These are phyloP conservation scores for Aureobasidium sp. DNA, from an alignment of 2,329 filamentous ascomycete genomes.

Conservation along the genomic window DNA sequence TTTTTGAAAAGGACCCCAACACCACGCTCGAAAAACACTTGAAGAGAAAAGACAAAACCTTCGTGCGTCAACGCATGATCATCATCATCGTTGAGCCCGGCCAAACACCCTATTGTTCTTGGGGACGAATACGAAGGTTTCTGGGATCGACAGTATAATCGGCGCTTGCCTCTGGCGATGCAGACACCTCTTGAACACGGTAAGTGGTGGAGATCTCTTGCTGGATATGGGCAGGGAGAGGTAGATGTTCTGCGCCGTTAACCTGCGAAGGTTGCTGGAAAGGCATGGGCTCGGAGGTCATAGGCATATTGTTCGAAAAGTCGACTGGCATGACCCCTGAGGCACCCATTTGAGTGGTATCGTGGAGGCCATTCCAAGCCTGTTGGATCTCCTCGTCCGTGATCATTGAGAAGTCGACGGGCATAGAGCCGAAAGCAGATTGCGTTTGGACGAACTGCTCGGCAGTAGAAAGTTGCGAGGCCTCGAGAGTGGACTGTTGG, in stretches of 20 bases:
- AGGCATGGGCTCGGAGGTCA: background rate
- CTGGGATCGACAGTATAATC: background rate
- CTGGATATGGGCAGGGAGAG: background rate
- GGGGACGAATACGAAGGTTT: background rate
- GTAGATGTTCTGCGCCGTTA: background rate
- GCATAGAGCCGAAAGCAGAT: background rate
- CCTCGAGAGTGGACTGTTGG: background rate
- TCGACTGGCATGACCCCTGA: background rate
- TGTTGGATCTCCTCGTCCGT: background rate
- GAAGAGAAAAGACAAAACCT: background rate
- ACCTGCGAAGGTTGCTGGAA: background rate
- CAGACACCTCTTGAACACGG: background rate
- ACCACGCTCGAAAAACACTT: background rate
- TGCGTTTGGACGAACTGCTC: background rate
- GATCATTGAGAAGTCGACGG: background rate
- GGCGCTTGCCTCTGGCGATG: background rate
- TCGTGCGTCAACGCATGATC: background rate
- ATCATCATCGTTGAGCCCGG: background rate
- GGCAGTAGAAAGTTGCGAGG: background rate
- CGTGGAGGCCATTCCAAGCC: background rate
- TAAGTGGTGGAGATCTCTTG: background rate
- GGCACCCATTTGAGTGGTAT: background rate
- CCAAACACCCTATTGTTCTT: background rate
- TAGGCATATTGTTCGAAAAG: background rate
- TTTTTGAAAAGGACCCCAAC: background rate